Evolutionary conservation across 2,329 filamentous ascomycete genomes (phyloP).

Genomic region (Colletotrichum echinochloae): DNA sequence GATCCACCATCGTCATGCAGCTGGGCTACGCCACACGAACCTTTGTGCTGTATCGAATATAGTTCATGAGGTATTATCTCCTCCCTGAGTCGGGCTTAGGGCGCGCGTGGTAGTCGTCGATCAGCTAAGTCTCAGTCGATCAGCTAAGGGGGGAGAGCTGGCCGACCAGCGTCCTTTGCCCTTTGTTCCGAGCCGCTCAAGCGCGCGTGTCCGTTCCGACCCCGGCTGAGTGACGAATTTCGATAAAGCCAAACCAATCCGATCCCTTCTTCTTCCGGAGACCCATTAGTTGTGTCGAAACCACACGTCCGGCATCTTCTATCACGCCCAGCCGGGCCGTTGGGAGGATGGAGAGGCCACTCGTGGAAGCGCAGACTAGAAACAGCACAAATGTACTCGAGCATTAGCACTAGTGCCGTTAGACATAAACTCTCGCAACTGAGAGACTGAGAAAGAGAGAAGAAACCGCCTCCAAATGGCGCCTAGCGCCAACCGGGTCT

Average conservation of each 20-base stretch:
- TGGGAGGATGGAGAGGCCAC: too few relatives aligned
- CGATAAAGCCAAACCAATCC: not conserved
- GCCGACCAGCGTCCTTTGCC: not conserved
- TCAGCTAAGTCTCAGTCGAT: too few relatives aligned
- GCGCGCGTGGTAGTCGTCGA: not conserved
- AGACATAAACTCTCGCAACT: not conserved
- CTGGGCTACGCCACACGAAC: not conserved
- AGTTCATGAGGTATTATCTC: not conserved
- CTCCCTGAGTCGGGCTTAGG: not conserved
- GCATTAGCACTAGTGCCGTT: not conserved
- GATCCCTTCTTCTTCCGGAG: not conserved
- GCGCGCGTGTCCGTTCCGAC: not conserved
- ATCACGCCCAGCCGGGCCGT: slow-evolving; percentile 2
- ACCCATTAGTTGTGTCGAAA: not conserved
- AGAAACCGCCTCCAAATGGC: not conserved
- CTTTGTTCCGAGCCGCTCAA: not conserved
- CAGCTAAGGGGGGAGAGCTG: too few relatives aligned
- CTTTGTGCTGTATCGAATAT: not conserved
- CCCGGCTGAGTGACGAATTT: not conserved
- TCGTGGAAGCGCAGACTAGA: not conserved
- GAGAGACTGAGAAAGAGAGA: not conserved
- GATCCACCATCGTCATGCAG: not conserved
- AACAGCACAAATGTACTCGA: not conserved
- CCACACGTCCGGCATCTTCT: slow-evolving; percentile 13
- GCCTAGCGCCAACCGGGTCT: slow-evolving; percentile 19